phyloP scores from a whole-genome alignment of 2,329 filamentous ascomycete genomes.

The Neofusicoccum cordaticola region DNA sequence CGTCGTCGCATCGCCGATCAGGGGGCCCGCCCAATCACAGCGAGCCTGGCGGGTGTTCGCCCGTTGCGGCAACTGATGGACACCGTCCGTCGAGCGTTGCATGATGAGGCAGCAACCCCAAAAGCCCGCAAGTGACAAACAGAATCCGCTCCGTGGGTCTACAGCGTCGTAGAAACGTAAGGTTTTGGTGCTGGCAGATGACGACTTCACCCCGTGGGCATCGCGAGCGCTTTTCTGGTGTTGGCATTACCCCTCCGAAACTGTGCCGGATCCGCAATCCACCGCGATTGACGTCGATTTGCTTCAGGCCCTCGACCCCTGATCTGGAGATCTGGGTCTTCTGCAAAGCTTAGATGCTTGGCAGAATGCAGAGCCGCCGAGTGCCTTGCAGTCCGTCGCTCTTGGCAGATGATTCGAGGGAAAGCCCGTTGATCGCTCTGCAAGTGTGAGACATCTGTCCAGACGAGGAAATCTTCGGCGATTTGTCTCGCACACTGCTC shows the following conservation, averaged over 20 bases:
- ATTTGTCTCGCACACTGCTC: background rate
- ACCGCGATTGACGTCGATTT: background rate
- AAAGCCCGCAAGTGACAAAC: background rate
- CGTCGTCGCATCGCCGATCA: background rate
- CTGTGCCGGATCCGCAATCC: background rate
- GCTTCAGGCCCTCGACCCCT: background rate
- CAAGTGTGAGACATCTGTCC: background rate
- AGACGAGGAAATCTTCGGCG: background rate
- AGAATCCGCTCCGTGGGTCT: background rate
- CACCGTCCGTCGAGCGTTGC: background rate
- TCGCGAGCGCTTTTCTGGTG: constrained; percentile 12
- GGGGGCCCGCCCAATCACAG: background rate
- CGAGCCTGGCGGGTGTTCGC: background rate
- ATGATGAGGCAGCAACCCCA: background rate
- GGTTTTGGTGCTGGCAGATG: background rate
- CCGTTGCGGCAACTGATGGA: background rate
- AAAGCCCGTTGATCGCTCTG: background rate
- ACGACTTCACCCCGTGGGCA: background rate
- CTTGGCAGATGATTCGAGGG: background rate
- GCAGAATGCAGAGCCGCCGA: constrained; percentile 1
- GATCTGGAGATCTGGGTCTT: background rate
- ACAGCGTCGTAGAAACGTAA: background rate
- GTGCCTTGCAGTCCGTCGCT: background rate
- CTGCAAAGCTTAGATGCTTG: background rate
- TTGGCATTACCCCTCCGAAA: constrained; percentile 9